A percentile compares a stretch with the other conserved stretches of the same genome.
These are phyloP conservation scores for Podaxis pistillaris DNA, from an alignment of 768 basidiomycete genomes.

Conservation along the genomic window DNA sequence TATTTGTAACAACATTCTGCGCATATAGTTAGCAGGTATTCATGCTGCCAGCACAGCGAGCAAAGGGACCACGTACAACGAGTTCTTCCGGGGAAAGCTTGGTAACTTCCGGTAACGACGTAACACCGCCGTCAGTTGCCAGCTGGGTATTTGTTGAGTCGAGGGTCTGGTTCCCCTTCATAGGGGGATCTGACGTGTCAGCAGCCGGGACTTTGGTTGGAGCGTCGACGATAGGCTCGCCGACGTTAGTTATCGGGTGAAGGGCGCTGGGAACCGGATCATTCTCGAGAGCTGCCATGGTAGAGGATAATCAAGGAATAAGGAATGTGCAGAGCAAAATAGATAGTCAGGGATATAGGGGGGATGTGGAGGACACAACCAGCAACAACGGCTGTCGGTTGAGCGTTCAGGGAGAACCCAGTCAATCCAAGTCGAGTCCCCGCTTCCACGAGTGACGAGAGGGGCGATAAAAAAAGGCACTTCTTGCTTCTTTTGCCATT, in stretches of 20 bases:
- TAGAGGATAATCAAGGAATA: slow-evolving; percentile 16
- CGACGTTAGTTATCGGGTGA: slow-evolving; percentile 5
- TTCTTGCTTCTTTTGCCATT: slow-evolving; percentile 9
- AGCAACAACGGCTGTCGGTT: neutral
- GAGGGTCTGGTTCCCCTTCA: neutral
- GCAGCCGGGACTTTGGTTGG: neutral
- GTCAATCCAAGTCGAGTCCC: slow-evolving; percentile 3
- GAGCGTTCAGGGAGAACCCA: slow-evolving; percentile 3
- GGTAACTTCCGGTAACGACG: neutral
- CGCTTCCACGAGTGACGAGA: slow-evolving; percentile 13
- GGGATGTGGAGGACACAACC: slow-evolving; percentile 2
- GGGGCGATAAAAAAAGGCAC: slow-evolving; percentile 10
- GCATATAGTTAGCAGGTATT: neutral
- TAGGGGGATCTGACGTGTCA: slow-evolving; percentile 12
- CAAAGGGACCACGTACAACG: neutral
- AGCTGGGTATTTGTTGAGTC: neutral
- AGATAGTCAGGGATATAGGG: neutral
- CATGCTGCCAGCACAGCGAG: neutral
- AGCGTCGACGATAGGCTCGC: neutral
- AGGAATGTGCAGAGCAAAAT: slow-evolving; percentile 9
- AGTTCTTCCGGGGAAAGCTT: slow-evolving; percentile 2
- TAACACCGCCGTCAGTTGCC: neutral
- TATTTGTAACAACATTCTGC: neutral
- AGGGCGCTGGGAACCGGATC: neutral
- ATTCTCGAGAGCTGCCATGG: slow-evolving; percentile 6